Percentiles rank a stretch among this genome's conserved stretches.
Evolutionary conservation across 2,329 filamentous ascomycete species (phyloP).

Genomic region (Madurella mycetomatis): DNA sequence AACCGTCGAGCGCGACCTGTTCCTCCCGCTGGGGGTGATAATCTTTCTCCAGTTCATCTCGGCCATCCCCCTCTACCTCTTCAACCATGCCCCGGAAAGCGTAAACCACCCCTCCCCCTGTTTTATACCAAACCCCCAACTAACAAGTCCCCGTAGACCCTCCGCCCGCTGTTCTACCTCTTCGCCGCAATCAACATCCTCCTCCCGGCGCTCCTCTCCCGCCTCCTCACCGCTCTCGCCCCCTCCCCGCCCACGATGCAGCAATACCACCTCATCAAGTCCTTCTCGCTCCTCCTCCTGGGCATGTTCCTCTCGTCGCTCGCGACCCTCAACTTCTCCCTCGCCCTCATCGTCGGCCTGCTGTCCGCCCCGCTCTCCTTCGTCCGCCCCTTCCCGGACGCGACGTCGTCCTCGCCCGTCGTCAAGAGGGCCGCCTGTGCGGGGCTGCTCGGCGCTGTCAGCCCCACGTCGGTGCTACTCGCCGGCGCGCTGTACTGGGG

Average conservation of each 20-base stretch:
- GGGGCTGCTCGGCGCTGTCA: conserved; percentile 52
- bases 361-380: conserved; percentile 78
- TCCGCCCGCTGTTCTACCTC: conserved; percentile 53
- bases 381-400: conserved; percentile 43
- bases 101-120: conserved; percentile 44
- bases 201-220: conserved; percentile 55
- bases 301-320: conserved; percentile 90
- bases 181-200: conserved; percentile 53
- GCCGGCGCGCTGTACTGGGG: conserved; percentile 41
- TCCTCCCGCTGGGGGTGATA: conserved; percentile 70
- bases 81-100: conserved; percentile 66
- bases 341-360: conserved; percentile 79
- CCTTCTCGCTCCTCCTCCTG: conserved; percentile 85
- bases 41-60: conserved; percentile 70
- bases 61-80: conserved; percentile 76
- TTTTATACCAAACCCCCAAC: background rate
- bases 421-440: conserved; percentile 38
- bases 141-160: conserved; percentile 41
- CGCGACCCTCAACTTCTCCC: conserved; percentile 91
- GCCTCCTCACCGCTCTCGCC: conserved; percentile 47
- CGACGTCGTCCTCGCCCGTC: conserved; percentile 35
- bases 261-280: conserved; percentile 76
- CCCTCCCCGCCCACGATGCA: conserved; percentile 55
- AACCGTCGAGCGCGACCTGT: conserved; percentile 59
- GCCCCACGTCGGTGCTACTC: conserved; percentile 55